Conservation (phyloP, 805 yeast genomes). For the Candida piceae region DNA sequence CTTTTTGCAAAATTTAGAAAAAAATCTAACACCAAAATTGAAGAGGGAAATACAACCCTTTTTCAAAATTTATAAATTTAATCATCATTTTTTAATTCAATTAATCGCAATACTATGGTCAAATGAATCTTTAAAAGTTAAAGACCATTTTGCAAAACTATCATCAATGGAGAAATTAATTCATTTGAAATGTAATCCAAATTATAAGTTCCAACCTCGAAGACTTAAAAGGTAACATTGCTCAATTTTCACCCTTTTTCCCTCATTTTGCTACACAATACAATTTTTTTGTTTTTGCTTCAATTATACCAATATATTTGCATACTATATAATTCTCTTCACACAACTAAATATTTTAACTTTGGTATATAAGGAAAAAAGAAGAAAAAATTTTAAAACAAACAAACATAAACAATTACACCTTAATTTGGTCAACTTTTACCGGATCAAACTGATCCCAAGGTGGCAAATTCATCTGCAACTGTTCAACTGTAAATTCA, state of each 20-base stretch:
- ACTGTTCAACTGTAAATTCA: conserved; percentile 19
- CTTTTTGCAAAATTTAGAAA: conserved; percentile 11
- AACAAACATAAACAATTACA: too few relatives aligned
- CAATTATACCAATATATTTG: too few relatives aligned
- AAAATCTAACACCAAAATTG: conserved; percentile 5
- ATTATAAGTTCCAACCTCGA: conserved; percentile 40
- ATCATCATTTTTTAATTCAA: conserved; percentile 38
- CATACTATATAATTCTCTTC: too few relatives aligned
- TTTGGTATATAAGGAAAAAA: too few relatives aligned
- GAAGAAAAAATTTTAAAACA: too few relatives aligned
- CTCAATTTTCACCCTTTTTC: too few relatives aligned
- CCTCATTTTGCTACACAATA: too few relatives aligned
- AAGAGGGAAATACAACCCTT: conserved; percentile 7
- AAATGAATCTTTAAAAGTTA: conserved; percentile 34
- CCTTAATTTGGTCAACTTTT: conserved; percentile 9
- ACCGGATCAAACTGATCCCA: conserved; percentile 15
- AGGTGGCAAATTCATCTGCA: conserved; percentile 19
- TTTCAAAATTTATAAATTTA: conserved; percentile 27
- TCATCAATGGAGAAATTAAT: conserved; percentile 37
- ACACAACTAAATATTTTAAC: too few relatives aligned
- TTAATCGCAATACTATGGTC: conserved; percentile 42
- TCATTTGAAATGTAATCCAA: conserved; percentile 38
- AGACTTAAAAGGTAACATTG: conserved; percentile 12
- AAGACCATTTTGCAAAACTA: conserved; percentile 33
- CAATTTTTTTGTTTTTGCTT: too few relatives aligned